A percentile compares a stretch with the other conserved stretches of the same genome.
These are phyloP conservation scores for Sporobolomyces phaffii DNA, from an alignment of 768 basidiomycete species.

Conservation along the genomic window DNA sequence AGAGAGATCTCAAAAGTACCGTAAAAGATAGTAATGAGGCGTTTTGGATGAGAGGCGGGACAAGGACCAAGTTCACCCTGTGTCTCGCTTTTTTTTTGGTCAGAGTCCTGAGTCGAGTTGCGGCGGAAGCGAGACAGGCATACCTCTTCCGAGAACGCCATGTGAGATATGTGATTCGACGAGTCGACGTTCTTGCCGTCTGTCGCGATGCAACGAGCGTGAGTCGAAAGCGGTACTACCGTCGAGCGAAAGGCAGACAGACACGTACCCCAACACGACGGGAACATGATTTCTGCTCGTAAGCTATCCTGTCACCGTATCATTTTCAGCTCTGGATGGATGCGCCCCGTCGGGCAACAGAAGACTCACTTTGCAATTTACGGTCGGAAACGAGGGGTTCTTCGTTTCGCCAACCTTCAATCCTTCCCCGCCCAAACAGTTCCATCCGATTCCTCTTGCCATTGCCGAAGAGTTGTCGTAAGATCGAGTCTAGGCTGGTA, in stretches of 20 bases:
- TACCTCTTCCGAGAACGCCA: conserved; percentile 12
- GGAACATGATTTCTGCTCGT: conserved; percentile 35
- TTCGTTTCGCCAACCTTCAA: not conserved
- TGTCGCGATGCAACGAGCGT: not conserved
- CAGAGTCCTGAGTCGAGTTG: too few relatives aligned
- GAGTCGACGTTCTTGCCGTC: conserved; percentile 14
- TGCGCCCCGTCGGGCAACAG: too few relatives aligned
- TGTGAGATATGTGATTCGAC: conserved; percentile 13
- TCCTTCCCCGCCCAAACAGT: conserved; percentile 8
- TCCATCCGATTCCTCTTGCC: conserved; percentile 10
- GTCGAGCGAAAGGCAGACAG: too few relatives aligned
- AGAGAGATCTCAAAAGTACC: not conserved
- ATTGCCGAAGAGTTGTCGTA: conserved; percentile 12
- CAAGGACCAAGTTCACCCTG: conserved; percentile 15
- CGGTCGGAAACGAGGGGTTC: not conserved
- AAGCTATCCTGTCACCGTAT: conserved; percentile 29
- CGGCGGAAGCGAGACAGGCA: too few relatives aligned
- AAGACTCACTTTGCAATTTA: conserved; percentile 20
- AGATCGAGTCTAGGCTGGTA: not conserved
- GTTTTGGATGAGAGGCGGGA: conserved; percentile 16
- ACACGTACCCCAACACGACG: conserved; percentile 17
- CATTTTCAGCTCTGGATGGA: too few relatives aligned
- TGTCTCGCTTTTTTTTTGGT: too few relatives aligned
- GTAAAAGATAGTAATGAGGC: conserved; percentile 33
- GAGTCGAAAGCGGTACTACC: not conserved